These are phyloP conservation scores for Chenopodium formosanum DNA, from an alignment of 148 eudicot genomes.

Conservation along the genomic window DNA sequence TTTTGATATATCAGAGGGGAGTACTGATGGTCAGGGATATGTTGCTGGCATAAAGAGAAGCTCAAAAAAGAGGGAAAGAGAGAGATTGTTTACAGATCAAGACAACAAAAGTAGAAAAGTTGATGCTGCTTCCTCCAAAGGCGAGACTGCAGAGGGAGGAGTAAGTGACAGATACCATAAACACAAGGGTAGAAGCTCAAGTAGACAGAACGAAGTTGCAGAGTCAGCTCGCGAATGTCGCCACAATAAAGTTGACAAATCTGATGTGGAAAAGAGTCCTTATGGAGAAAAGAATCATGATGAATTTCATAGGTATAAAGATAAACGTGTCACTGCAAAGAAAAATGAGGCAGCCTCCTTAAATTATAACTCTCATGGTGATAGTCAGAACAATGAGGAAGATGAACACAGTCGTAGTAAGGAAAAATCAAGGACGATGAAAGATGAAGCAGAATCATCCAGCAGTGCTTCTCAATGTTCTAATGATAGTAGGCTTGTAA, in stretches of 20 bases:
- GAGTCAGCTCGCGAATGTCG: constrained; percentile 2
- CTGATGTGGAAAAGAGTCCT: constrained; percentile 5
- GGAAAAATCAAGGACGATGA: constrained; percentile 5
- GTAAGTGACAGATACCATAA: constrained; percentile 13
- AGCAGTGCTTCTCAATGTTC: constrained; percentile 5
- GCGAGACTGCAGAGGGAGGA: constrained; percentile 1
- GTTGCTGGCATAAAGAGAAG: constrained; percentile 15
- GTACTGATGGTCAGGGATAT: constrained; percentile 17
- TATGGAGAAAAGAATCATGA: background rate
- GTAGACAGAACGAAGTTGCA: constrained; percentile 9
- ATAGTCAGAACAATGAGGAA: constrained; percentile 10
- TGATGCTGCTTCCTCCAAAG: constrained; percentile 5
- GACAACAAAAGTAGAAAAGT: constrained; percentile 6
- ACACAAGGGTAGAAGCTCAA: constrained; percentile 15
- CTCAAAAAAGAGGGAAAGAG: constrained; percentile 21
- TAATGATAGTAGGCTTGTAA: constrained; percentile 5
- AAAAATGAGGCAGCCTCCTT: constrained; percentile 17
- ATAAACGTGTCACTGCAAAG: background rate
- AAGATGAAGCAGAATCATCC: constrained; percentile 15
- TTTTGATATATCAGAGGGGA: constrained; percentile 18
- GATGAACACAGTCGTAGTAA: constrained; percentile 12
- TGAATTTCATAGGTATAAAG: constrained; percentile 6
- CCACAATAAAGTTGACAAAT: background rate
- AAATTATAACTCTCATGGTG: constrained; percentile 10
- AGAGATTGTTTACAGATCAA: constrained; percentile 3